phyloP scores from a whole-genome alignment of 73 alveolate genomes.

The Paramecium tetraurelia region DNA sequence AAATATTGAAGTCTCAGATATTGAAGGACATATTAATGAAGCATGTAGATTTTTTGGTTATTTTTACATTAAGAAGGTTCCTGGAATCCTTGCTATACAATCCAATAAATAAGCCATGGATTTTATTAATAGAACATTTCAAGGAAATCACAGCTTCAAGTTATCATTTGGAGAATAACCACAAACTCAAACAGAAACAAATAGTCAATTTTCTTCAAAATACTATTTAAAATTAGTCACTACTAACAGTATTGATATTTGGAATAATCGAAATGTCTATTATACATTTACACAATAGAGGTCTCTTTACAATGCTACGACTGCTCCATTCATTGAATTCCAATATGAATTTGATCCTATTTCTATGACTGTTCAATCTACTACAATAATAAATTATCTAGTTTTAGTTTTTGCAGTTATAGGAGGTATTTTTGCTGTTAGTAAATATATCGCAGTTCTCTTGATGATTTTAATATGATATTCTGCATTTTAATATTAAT shows the following conservation, averaged over 20 bases:
- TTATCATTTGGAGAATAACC: not conserved
- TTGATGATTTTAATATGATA: not conserved
- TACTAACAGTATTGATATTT: not conserved
- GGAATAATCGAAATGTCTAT: not conserved
- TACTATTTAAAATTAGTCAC: constrained; percentile 20
- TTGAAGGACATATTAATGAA: constrained; percentile 23
- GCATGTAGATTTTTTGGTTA: not conserved
- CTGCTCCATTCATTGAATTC: not conserved
- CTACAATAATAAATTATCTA: not conserved
- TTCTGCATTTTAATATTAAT: not conserved
- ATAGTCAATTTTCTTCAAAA: not conserved
- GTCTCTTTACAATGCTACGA: not conserved
- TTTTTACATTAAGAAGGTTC: not conserved
- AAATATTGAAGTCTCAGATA: not conserved
- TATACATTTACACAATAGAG: not conserved
- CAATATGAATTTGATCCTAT: constrained; percentile 35
- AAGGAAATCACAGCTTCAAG: not conserved
- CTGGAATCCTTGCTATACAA: not conserved
- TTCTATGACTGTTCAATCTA: not conserved
- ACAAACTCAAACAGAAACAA: not conserved
- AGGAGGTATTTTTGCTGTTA: constrained; percentile 20
- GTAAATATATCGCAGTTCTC: not conserved
- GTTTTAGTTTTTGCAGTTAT: not conserved
- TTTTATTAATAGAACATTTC: not conserved
- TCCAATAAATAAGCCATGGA: not conserved